These are phyloP conservation scores for Suillus discolor DNA, from an alignment of 768 basidiomycete species.

Conservation along the genomic window DNA sequence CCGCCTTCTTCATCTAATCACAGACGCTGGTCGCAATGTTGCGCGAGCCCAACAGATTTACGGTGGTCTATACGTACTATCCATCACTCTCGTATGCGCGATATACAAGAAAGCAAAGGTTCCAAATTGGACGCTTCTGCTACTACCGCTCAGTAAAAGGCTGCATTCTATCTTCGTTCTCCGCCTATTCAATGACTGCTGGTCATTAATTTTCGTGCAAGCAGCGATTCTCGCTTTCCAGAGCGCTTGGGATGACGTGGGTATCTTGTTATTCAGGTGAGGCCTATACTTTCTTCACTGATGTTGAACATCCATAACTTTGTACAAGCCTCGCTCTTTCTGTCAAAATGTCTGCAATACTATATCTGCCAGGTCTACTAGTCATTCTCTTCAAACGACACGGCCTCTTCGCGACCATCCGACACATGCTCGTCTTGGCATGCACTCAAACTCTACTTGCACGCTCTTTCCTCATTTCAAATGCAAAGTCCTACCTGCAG, in stretches of 20 bases:
- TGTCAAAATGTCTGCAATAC: slow-evolving; percentile 91
- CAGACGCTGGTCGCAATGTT: slow-evolving; percentile 61
- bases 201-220: slow-evolving; percentile 71
- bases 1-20: slow-evolving; percentile 63
- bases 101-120: slow-evolving; percentile 67
- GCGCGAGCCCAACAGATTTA: slow-evolving; percentile 78
- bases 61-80: slow-evolving; percentile 67
- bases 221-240: slow-evolving; percentile 69
- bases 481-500: slow-evolving; percentile 65
- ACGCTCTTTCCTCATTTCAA: slow-evolving; percentile 64
- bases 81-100: slow-evolving; percentile 61
- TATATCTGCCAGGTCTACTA: slow-evolving; percentile 88
- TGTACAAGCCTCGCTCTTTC: slow-evolving; percentile 60
- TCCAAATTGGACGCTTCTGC: slow-evolving; percentile 72
- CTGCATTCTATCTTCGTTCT: slow-evolving; percentile 92
- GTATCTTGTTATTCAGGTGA: slow-evolving; percentile 74
- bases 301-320: neutral
- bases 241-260: slow-evolving; percentile 57
- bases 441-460: slow-evolving; percentile 62
- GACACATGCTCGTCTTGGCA: slow-evolving; percentile 45
- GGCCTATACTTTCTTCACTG: slow-evolving; percentile 22
- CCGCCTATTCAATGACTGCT: slow-evolving; percentile 94
- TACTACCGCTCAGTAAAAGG: slow-evolving; percentile 88
- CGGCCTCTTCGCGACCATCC: slow-evolving; percentile 56
- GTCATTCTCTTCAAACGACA: slow-evolving; percentile 78